Evolutionary conservation across 106 monocot genomes (phyloP).

Genomic region (Acorus gramineus): DNA sequence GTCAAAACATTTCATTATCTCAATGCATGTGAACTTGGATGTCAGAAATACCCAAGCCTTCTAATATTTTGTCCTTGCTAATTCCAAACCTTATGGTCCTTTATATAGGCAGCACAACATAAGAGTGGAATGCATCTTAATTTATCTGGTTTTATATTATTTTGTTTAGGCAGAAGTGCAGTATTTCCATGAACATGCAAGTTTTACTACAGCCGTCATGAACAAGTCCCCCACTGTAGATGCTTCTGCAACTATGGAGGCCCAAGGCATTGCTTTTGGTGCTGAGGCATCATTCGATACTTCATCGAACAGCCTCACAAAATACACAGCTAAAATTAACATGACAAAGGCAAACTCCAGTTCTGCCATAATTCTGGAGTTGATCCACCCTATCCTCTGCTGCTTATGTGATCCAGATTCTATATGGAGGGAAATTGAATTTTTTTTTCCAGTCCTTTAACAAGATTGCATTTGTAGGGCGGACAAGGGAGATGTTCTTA

Average conservation of each 20-base stretch:
- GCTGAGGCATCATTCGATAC: slow-evolving; percentile 85
- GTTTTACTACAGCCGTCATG: slow-evolving; percentile 49
- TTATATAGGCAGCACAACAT: no score
- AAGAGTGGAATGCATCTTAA: neutral
- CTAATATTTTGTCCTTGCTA: no score
- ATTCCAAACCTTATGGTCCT: no score
- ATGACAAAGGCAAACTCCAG: slow-evolving; percentile 62
- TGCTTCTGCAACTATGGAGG: slow-evolving; percentile 63
- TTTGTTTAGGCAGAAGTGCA: slow-evolving; percentile 67
- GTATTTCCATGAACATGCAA: slow-evolving; percentile 90
- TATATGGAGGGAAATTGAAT: no score
- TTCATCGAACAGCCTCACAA: slow-evolving; percentile 52
- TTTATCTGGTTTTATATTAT: neutral
- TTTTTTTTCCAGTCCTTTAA: no score
- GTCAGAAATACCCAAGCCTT: no score
- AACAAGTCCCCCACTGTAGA: slow-evolving; percentile 72
- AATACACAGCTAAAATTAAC: slow-evolving; percentile 67
- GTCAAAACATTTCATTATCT: no score
- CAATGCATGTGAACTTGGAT: no score
- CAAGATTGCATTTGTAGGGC: slow-evolving; percentile 23
- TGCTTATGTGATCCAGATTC: no score
- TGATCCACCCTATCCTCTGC: no score
- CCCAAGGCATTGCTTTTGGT: slow-evolving; percentile 71
- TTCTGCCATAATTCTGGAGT: slow-evolving; percentile 45
- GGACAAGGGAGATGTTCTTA: slow-evolving; percentile 77